Conservation (phyloP, 305 asterid species). For the Solanum chacoense region DNA sequence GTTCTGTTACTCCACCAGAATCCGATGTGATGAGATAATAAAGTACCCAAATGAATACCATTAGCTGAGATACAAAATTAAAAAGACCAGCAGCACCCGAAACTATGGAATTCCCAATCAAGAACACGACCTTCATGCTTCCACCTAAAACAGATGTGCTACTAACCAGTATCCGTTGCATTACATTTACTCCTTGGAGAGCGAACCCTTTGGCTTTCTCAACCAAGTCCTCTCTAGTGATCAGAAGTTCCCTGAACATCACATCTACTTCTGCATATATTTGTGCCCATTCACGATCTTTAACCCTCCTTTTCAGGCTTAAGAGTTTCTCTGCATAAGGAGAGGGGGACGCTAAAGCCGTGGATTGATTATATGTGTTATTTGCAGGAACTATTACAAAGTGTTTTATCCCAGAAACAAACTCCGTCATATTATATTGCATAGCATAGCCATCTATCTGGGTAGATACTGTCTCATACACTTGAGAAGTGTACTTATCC, state of each 20-base stretch:
- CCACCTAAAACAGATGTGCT: constrained; percentile 70
- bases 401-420: constrained; percentile 62
- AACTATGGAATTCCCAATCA: constrained; percentile 55
- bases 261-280: constrained; percentile 58
- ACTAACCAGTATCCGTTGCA: constrained; percentile 60
- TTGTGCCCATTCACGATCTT: constrained; percentile 65
- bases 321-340: constrained; percentile 58
- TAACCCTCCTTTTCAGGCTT: constrained; percentile 47
- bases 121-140: constrained; percentile 53
- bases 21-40: constrained; percentile 82
- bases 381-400: constrained; percentile 37
- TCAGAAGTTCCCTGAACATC: constrained; percentile 57
- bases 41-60: constrained; percentile 90
- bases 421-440: constrained; percentile 86
- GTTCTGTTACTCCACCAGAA: constrained; percentile 93
- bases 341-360: constrained; percentile 49
- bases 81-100: constrained; percentile 89
- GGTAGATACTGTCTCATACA: constrained; percentile 66
- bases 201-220: constrained; percentile 87
- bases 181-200: constrained; percentile 68
- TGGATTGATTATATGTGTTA: constrained; percentile 41
- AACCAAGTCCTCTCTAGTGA: constrained; percentile 63
- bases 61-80: constrained; percentile 64
- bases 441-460: constrained; percentile 73
- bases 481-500: constrained; percentile 59